These are phyloP conservation scores for Vitellaria paradoxa DNA, from an alignment of 179 eudicot species.

Conservation along the genomic window DNA sequence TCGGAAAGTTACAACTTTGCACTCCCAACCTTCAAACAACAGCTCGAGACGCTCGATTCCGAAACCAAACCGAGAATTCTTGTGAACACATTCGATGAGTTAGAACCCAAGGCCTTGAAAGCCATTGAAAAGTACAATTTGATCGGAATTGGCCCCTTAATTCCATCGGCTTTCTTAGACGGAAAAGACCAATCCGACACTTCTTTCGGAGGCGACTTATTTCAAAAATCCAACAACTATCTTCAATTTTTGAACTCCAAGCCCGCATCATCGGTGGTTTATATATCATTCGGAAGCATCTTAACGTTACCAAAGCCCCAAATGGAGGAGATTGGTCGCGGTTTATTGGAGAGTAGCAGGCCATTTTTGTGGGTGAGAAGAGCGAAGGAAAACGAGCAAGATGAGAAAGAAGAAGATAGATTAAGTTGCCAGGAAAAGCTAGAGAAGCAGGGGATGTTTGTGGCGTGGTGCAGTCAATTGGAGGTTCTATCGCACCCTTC, in stretches of 20 bases:
- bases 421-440: neutral
- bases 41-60: too few species aligned
- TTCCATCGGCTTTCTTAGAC: slow-evolving; percentile 33
- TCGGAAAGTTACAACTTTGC: slow-evolving; percentile 23
- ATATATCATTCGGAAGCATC: too few species aligned
- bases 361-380: slow-evolving; percentile 27
- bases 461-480: slow-evolving; percentile 27
- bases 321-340: slow-evolving; percentile 17
- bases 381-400: slow-evolving; percentile 9
- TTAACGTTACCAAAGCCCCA: slow-evolving; percentile 8
- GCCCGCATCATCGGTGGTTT: too few species aligned
- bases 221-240: too few species aligned
- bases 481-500: slow-evolving; percentile 26
- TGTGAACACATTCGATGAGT: too few species aligned
- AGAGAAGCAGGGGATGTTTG: slow-evolving; percentile 21
- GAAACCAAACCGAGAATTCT: slow-evolving; percentile 14
- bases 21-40: slow-evolving; percentile 37
- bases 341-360: slow-evolving; percentile 10
- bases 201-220: too few species aligned
- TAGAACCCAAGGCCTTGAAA: too few species aligned
- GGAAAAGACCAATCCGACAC: too few species aligned
- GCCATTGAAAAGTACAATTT: slow-evolving; percentile 17
- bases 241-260: too few species aligned
- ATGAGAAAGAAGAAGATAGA: slow-evolving; percentile 13
- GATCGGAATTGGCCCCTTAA: too few species aligned